Evolutionary conservation across 495 filamentous ascomycete species (phyloP).

Genomic region (Penicillium argentinense): DNA sequence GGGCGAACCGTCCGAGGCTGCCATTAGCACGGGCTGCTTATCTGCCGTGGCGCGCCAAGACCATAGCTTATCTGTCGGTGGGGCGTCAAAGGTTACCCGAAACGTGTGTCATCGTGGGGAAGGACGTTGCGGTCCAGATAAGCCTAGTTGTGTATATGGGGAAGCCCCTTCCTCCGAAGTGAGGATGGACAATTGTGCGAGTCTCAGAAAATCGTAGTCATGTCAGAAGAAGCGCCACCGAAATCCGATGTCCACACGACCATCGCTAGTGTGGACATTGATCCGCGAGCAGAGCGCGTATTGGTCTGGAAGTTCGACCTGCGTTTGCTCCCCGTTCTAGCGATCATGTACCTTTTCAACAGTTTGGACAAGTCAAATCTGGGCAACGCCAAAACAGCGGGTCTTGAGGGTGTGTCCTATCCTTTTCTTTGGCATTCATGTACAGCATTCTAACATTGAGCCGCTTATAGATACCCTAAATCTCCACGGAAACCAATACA

Average conservation of each 20-base stretch:
- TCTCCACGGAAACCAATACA: conserved; percentile 66
- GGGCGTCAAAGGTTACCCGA: background rate
- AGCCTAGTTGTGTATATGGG: background rate
- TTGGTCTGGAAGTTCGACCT: conserved; percentile 57
- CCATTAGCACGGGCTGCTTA: background rate
- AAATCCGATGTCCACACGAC: conserved; percentile 7
- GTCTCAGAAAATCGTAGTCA: background rate
- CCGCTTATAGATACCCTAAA: conserved; percentile 42
- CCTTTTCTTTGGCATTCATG: background rate
- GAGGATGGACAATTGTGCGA: background rate
- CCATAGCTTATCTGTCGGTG: background rate
- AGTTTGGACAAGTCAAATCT: conserved; percentile 67
- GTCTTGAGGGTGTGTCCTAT: conserved; percentile 41
- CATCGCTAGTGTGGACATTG: conserved; percentile 17
- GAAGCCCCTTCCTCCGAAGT: background rate
- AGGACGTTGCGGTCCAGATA: background rate
- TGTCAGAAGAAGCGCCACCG: conserved; percentile 8
- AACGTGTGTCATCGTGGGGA: conserved; percentile 1
- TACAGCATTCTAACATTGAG: background rate
- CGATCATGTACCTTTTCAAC: conserved; percentile 67
- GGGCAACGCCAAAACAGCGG: conserved; percentile 69
- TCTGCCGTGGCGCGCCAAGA: background rate
- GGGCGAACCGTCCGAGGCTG: background rate
- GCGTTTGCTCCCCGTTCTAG: conserved; percentile 61
- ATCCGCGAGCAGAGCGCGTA: conserved; percentile 11